Evolutionary conservation across 1,284 basidiomycete genomes (phyloP), one percentile per base, ranked within the genome.

Genomic region (Calocybe gambosa): DNA sequence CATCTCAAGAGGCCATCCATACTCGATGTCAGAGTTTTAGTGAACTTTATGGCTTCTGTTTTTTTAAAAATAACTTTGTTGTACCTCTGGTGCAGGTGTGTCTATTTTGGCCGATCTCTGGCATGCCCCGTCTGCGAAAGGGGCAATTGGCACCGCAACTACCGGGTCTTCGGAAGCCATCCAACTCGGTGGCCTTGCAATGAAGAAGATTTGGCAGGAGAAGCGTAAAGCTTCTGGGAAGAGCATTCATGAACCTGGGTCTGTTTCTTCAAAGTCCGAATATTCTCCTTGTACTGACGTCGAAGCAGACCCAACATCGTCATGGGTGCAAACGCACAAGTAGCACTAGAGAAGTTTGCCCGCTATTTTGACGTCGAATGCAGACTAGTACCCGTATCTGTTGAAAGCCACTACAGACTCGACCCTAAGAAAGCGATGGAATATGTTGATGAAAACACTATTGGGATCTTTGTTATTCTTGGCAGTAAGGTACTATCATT

Each of bases 141-240:
- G 84, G 45, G 88, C 90, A 0, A 80, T 93, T 46, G 92, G 92
- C 5, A 95, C 93, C 0, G 93, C 94, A 0, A 96, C 93, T 2
- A 95, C 93, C 0, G 94, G 94, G 5, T 93, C 89, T 0, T 93
- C 84, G 2, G 93, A 96, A 66, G 93, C 91, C 1, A 91, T 94
- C 58, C 90, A 93, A 67, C 85, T 96, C 5, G 93, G 91, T 13
- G 93, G 93, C 37, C 78, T 98, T 16, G 91, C 94, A 13, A 89
- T 97, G 82, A 98, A 98, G 71, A 88, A 86, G 59, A 77, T 84
- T 40, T 97, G 94, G 94, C 93, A 97, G 65, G 82, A 82, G 53
- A 84, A 80, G 61, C 85, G 87, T 65, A 93, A 93, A 68, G 85
- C 81, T 0, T 80, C 79, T 1, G 93, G 93, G 33, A 93, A 93